Percentiles rank a stretch among this genome's conserved stretches.
These are phyloP conservation scores for Suillus alpinus DNA, from an alignment of 768 basidiomycete species.

Conservation along the genomic window DNA sequence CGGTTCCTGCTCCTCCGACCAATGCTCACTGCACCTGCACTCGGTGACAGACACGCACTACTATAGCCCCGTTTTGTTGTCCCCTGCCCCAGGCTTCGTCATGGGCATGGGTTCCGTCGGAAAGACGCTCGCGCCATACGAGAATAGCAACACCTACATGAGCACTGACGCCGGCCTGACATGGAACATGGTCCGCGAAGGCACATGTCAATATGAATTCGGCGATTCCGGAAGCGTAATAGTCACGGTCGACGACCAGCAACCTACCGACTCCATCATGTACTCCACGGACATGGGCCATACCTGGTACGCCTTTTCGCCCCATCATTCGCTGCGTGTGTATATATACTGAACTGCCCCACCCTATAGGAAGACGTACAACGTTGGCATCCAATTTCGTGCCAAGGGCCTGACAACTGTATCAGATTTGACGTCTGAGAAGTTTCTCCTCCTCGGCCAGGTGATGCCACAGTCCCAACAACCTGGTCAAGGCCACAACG, in stretches of 20 bases:
- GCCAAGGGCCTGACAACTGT: slow-evolving; percentile 79
- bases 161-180: slow-evolving; percentile 85
- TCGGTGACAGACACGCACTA: slow-evolving; percentile 93
- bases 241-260: slow-evolving; percentile 85
- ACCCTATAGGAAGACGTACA: slow-evolving; percentile 57
- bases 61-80: slow-evolving; percentile 91
- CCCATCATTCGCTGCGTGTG: background rate
- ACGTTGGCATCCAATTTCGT: slow-evolving; percentile 68
- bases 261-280: slow-evolving; percentile 57
- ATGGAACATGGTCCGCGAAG: slow-evolving; percentile 74
- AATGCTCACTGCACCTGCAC: slow-evolving; percentile 86
- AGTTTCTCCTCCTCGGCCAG: slow-evolving; percentile 86
- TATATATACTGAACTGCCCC: background rate
- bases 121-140: slow-evolving; percentile 60
- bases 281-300: slow-evolving; percentile 84
- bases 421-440: slow-evolving; percentile 93
- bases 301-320: slow-evolving; percentile 58
- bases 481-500: slow-evolving; percentile 54
- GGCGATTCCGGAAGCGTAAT: slow-evolving; percentile 84
- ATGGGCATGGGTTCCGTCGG: slow-evolving; percentile 97
- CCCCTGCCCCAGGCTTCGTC: slow-evolving; percentile 88
- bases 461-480: slow-evolving; percentile 59
- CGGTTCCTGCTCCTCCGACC: slow-evolving; percentile 48
- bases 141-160: slow-evolving; percentile 90
- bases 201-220: slow-evolving; percentile 94